These are phyloP conservation scores for Trichoderma cornu-damae DNA, from an alignment of 2,329 filamentous ascomycete species.

Conservation along the genomic window DNA sequence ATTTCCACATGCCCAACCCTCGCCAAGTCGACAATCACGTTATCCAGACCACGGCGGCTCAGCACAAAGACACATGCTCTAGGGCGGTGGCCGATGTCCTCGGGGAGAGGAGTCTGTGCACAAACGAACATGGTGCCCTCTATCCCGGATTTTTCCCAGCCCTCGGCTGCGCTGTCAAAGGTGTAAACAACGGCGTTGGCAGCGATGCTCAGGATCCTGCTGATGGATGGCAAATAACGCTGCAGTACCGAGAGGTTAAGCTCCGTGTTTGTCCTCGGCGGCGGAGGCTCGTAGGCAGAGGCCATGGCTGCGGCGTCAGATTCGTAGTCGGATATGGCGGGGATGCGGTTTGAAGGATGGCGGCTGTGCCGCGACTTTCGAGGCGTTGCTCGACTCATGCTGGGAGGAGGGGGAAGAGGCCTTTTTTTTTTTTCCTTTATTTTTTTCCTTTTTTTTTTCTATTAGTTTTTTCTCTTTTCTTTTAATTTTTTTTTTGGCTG, in stretches of 20 bases:
- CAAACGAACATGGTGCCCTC: constrained; percentile 90
- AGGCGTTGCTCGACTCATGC: constrained; percentile 44
- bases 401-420: background rate
- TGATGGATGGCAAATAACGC: constrained; percentile 72
- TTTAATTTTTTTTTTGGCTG: constrained; percentile 6
- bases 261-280: constrained; percentile 69
- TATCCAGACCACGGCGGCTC: constrained; percentile 66
- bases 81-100: constrained; percentile 32
- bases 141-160: constrained; percentile 80
- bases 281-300: constrained; percentile 40
- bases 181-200: constrained; percentile 83
- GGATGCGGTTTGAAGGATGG: constrained; percentile 38
- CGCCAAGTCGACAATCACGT: constrained; percentile 62
- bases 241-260: constrained; percentile 82
- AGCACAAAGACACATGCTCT: constrained; percentile 63
- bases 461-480: no score
- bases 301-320: constrained; percentile 52
- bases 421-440: no score
- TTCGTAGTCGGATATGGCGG: constrained; percentile 56
- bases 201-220: constrained; percentile 70
- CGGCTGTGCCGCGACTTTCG: constrained; percentile 38
- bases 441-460: no score
- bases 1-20: constrained; percentile 60
- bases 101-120: constrained; percentile 47
- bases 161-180: constrained; percentile 58